These are phyloP conservation scores for Epichloe bromicola DNA, from an alignment of 2,329 filamentous ascomycete species.

Conservation along the genomic window DNA sequence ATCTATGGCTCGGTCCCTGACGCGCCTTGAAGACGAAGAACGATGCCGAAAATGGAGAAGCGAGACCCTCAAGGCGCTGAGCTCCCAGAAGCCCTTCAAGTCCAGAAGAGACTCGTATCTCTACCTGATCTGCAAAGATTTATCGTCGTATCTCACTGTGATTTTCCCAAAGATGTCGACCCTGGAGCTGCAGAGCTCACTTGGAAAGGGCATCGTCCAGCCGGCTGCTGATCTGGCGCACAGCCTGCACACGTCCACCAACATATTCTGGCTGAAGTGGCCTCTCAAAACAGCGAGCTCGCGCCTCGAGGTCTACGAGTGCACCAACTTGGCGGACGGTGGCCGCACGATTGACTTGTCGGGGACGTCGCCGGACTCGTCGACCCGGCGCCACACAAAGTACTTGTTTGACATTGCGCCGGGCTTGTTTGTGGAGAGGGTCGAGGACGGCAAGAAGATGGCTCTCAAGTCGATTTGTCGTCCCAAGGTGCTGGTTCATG, in stretches of 20 bases:
- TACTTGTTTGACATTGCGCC: slow-evolving; percentile 26
- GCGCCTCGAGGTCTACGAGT: slow-evolving; percentile 25
- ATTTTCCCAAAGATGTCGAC: slow-evolving; percentile 15
- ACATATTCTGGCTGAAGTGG: slow-evolving; percentile 24
- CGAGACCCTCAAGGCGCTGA: slow-evolving; percentile 23
- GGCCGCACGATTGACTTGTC: slow-evolving; percentile 18
- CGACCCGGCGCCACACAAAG: slow-evolving; percentile 17
- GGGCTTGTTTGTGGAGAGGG: slow-evolving; percentile 23
- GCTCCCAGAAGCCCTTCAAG: slow-evolving; percentile 19
- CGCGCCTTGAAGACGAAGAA: slow-evolving; percentile 14
- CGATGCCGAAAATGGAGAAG: slow-evolving; percentile 25
- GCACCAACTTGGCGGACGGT: slow-evolving; percentile 20
- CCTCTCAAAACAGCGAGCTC: slow-evolving; percentile 22
- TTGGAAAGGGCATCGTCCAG: slow-evolving; percentile 20
- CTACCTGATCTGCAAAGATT: slow-evolving; percentile 19
- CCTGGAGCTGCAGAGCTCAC: slow-evolving; percentile 19
- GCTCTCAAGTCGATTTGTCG: slow-evolving; percentile 19
- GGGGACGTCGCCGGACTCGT: slow-evolving; percentile 16
- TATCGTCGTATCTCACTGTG: slow-evolving; percentile 18
- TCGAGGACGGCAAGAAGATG: slow-evolving; percentile 20
- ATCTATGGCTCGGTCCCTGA: too few relatives aligned
- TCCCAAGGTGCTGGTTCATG: slow-evolving; percentile 21
- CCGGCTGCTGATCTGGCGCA: slow-evolving; percentile 24
- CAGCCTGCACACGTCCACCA: slow-evolving; percentile 21
- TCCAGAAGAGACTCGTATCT: slow-evolving; percentile 16